Evolutionary conservation across 2,329 filamentous ascomycete genomes (phyloP).

Genomic region (Ceratocystis variospora): DNA sequence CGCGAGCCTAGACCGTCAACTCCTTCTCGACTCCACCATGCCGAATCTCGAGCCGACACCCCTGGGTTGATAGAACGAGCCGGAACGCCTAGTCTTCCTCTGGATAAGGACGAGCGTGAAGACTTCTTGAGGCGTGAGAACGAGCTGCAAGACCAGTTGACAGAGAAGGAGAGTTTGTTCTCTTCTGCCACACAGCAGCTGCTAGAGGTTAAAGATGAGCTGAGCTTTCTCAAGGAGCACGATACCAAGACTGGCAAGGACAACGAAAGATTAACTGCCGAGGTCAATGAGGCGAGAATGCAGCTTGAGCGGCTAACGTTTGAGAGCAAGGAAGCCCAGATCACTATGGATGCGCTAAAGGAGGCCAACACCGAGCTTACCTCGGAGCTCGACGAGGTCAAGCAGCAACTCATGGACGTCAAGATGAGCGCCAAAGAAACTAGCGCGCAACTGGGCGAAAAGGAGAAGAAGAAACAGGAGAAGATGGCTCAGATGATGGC

Average conservation of each 20-base stretch:
- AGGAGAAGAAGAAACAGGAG: slow-evolving; percentile 96
- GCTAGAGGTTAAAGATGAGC: slow-evolving; percentile 72
- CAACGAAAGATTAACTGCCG: slow-evolving; percentile 72
- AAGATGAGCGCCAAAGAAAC: slow-evolving; percentile 96
- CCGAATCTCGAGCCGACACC: slow-evolving; percentile 49
- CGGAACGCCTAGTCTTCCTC: slow-evolving; percentile 69
- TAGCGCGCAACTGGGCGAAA: slow-evolving; percentile 79
- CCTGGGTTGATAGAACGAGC: slow-evolving; percentile 62
- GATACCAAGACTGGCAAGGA: slow-evolving; percentile 72
- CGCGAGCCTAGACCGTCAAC: slow-evolving; percentile 39
- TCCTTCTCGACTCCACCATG: slow-evolving; percentile 28
- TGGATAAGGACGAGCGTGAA: slow-evolving; percentile 94
- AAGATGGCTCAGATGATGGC: slow-evolving; percentile 99
- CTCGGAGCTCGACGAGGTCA: slow-evolving; percentile 80
- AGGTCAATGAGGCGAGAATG: slow-evolving; percentile 91
- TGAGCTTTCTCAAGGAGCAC: slow-evolving; percentile 72
- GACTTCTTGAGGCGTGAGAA: slow-evolving; percentile 93
- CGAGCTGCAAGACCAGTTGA: slow-evolving; percentile 89
- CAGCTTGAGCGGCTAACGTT: slow-evolving; percentile 90
- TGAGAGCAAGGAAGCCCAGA: slow-evolving; percentile 90
- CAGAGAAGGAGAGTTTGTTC: slow-evolving; percentile 78
- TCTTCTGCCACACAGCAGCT: slow-evolving; percentile 66
- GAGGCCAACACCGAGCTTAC: slow-evolving; percentile 92
- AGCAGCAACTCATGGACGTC: slow-evolving; percentile 88
- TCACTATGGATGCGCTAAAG: slow-evolving; percentile 95